Conservation (phyloP, 768 basidiomycete genomes). For the Naematelia aurantialba region DNA sequence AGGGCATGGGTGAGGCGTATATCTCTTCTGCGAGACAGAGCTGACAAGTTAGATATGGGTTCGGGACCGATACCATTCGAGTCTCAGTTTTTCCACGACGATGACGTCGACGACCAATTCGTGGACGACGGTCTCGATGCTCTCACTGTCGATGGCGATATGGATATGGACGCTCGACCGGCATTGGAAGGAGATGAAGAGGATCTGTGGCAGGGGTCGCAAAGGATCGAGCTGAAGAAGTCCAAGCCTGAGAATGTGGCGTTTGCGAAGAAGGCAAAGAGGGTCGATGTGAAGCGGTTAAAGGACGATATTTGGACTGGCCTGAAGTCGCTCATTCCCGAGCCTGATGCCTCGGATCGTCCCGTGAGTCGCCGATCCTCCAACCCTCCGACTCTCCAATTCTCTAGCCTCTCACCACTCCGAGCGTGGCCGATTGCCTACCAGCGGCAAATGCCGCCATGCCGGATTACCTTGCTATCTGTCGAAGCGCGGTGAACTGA, state of each 20-base stretch:
- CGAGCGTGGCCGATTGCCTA: too few relatives aligned
- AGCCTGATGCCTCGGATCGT: constrained; percentile 8
- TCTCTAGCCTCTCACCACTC: too few relatives aligned
- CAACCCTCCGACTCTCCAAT: not conserved
- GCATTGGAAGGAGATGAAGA: constrained; percentile 75
- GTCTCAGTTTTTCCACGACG: constrained; percentile 91
- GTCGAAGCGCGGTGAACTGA: not conserved
- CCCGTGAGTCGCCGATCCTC: constrained; percentile 31
- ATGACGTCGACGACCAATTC: constrained; percentile 69
- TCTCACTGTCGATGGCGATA: constrained; percentile 15
- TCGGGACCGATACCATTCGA: constrained; percentile 67
- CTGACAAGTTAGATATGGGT: constrained; percentile 5
- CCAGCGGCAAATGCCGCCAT: too few relatives aligned
- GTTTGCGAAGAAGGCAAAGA: constrained; percentile 90
- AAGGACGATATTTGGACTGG: constrained; percentile 99
- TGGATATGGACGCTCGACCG: too few relatives aligned
- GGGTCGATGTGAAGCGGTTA: constrained; percentile 91
- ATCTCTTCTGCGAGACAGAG: too few relatives aligned
- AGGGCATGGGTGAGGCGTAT: too few relatives aligned
- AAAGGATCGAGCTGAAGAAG: constrained; percentile 65
- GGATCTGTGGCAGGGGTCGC: constrained; percentile 79
- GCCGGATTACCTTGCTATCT: not conserved
- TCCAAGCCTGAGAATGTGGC: constrained; percentile 83
- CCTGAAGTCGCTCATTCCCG: constrained; percentile 65
- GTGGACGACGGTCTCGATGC: constrained; percentile 57